Base-by-base conservation (phyloP, 2,329 filamentous ascomycete genomes). In the Colletotrichum graminicola region DNA sequence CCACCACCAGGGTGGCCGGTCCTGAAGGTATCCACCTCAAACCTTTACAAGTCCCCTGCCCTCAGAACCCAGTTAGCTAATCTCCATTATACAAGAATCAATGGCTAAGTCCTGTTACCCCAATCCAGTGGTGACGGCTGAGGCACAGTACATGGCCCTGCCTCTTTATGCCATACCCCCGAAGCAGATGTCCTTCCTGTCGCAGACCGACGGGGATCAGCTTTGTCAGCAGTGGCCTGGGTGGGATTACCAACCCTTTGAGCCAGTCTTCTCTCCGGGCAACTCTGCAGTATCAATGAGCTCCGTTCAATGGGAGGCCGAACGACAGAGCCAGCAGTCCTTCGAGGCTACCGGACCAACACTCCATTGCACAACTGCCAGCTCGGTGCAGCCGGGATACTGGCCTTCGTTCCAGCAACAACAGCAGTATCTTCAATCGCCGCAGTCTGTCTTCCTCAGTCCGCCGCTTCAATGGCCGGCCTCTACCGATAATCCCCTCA, bases 221-320 rank as follows among this genome's bases (percentile, higher is more conserved):
- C n/a, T 32, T 8, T 61, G 16, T 32, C 67, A 41, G 39, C 32
- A 23, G 23, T 70, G 62, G 67, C 3, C 62, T 34, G 41, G 36
- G 14, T 66, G 62, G 39, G 32, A 56, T 5, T 49, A 14, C 56
- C n/a, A 56, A 11, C n/a, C 14, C 14, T 3, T 14, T 21, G 56
- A 61, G 23, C 26, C n/a, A 12, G 7, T 34, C 10, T 54, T 66
- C n/a, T 23, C 21, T 3, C 23, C 34, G 21, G 23, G 32, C 5
- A 34, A 5, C 14, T 32, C 36, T 14, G 29, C 45, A 5, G 41
- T 6, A 1, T 11, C 56, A 2, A 52, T 51, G 41, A 14, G 2
- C 21, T 56, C 62, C 3, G 8, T 56, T 12, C 39, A 59, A 11
- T 61, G 55, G 67, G 67, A 54, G 3, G 32, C 23, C 0, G 56